Evolutionary conservation across 2,329 filamentous ascomycete genomes (phyloP).

Genomic region (Penicillium concentricum): DNA sequence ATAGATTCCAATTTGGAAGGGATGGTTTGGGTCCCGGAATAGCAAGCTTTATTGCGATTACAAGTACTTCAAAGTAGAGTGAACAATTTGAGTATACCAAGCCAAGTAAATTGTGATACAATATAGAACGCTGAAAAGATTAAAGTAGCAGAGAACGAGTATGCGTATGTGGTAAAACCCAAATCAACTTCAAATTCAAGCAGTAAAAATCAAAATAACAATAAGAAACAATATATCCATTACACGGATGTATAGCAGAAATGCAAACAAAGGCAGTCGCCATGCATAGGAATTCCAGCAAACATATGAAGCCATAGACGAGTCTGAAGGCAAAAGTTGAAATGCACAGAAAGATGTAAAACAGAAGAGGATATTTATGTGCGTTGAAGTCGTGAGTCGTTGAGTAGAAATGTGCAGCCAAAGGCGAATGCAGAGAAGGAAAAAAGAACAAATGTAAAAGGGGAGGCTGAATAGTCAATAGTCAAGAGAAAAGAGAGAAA

Average conservation of each 20-base stretch:
- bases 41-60: background rate
- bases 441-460: background rate
- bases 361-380: conserved; percentile 6
- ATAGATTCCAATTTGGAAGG: background rate
- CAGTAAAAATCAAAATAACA: background rate
- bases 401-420: background rate
- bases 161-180: background rate
- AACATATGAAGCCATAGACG: background rate
- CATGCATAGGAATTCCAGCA: conserved; percentile 5
- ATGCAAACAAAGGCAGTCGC: conserved; percentile 3
- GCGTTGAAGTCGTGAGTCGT: conserved; percentile 4
- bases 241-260: conserved; percentile 1
- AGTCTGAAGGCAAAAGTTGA: background rate
- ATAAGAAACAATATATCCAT: conserved; percentile 8
- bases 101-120: background rate
- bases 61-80: background rate
- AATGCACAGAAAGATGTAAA: background rate
- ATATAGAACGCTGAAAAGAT: background rate
- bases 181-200: background rate
- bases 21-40: background rate
- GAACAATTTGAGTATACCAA: background rate
- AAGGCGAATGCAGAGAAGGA: background rate
- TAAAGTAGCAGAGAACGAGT: background rate
- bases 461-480: background rate
- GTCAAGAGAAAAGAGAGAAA: background rate